These are phyloP conservation scores for Cladosporium colombiae DNA, from an alignment of 2,329 filamentous ascomycete species.

Conservation along the genomic window DNA sequence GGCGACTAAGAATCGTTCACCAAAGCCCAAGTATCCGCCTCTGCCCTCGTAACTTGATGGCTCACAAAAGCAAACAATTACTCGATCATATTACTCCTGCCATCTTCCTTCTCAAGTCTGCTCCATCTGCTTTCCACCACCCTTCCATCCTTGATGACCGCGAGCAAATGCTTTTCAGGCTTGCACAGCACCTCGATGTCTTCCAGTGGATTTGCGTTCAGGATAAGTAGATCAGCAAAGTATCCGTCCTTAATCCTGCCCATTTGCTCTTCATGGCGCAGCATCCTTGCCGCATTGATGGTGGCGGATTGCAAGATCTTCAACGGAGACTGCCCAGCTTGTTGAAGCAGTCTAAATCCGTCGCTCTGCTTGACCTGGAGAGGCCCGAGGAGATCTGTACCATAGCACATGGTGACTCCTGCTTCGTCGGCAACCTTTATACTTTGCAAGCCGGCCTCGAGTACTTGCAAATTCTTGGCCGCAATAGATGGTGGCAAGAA, in stretches of 20 bases:
- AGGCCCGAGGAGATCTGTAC: constrained; percentile 56
- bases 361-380: constrained; percentile 51
- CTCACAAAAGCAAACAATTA: not conserved
- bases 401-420: constrained; percentile 59
- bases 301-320: constrained; percentile 55
- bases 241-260: constrained; percentile 55
- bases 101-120: constrained; percentile 29
- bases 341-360: constrained; percentile 51
- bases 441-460: constrained; percentile 49
- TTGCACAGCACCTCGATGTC: constrained; percentile 54
- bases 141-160: constrained; percentile 58
- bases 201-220: constrained; percentile 57
- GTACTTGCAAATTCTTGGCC: constrained; percentile 55
- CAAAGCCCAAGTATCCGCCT: not conserved
- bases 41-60: not conserved
- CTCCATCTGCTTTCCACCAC: constrained; percentile 43
- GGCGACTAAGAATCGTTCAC: not conserved
- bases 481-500: constrained; percentile 49
- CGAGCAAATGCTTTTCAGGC: constrained; percentile 51
- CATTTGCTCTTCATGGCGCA: constrained; percentile 49
- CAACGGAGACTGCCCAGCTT: constrained; percentile 45
- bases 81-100: constrained; percentile 5
- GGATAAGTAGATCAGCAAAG: constrained; percentile 55
- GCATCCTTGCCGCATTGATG: constrained; percentile 54
- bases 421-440: constrained; percentile 53